Evolutionary conservation across 2,329 filamentous ascomycete species (phyloP), one percentile per base, ranked within the genome.

Genomic region (Blastomyces silverae): DNA sequence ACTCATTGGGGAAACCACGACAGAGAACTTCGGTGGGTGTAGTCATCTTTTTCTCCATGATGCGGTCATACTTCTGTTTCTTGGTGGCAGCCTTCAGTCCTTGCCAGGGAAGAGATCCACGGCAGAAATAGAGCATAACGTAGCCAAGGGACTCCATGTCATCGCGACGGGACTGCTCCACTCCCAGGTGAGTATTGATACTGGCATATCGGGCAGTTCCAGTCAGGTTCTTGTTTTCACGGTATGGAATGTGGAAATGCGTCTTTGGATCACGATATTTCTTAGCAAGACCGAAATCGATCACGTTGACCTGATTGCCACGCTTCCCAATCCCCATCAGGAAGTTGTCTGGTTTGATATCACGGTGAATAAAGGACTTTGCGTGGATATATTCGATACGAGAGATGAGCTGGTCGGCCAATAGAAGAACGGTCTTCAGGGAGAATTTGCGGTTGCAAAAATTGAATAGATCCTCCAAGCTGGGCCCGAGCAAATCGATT

Each of bases 11-110:
- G 84, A 99, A 97, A 71, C 94, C 94, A 78, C 93, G 92, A 88
- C 94, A 99, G 61, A 99, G 90, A 60, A 97, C 92, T 81, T 99
- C 93, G 72, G 93, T 97, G 10, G 94, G 92, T 2, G 94, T 99
- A 17, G 94, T 99, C 94, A 97, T 97, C 91, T 99, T 99, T 89
- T 99, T 99, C 85, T 99, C 94, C 93, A 97, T 97, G 82, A 99
- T 99, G 70, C 93, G 88, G 81, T 99, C 94, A 77, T 99, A 97
- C 84, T 99, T 99, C 83, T 97, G 93, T 88, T 97, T 97, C 88
- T 97, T 97, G 71, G 92, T 97, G 72, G 93, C 93, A 82, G 93
- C 93, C 87, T 97, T 97, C 64, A 97, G 85, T 65, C 94, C 94
- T 83, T 99, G 94, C 94, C 94, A 99, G 67, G 94, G 94, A 65